A percentile compares a stretch with the other conserved stretches of the same genome.
Evolutionary conservation across 495 filamentous ascomycete genomes (phyloP).

Genomic region (Penicillium paradoxum): DNA sequence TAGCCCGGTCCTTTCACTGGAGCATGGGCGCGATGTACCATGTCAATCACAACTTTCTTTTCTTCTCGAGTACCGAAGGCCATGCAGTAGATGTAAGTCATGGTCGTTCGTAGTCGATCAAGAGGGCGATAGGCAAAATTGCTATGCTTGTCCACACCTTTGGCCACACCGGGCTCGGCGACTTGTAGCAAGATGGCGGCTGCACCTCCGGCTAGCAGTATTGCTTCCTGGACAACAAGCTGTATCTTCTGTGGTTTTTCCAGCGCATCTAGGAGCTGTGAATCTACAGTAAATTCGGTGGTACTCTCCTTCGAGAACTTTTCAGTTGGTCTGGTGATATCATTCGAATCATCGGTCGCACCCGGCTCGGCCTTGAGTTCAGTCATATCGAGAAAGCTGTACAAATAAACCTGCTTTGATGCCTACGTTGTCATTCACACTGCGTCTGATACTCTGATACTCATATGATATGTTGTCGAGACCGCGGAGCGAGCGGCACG

Average conservation of each 20-base stretch:
- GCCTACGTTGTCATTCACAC: neutral
- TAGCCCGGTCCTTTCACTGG: conserved; percentile 30
- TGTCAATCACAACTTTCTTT: conserved; percentile 29
- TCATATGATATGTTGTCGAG: neutral
- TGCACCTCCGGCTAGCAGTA: conserved; percentile 35
- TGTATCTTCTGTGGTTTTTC: conserved; percentile 29
- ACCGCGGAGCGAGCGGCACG: conserved; percentile 1
- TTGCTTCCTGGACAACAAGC: conserved; percentile 32
- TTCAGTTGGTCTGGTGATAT: neutral
- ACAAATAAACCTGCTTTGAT: neutral
- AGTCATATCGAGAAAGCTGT: neutral
- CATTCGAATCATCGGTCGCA: neutral
- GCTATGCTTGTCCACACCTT: conserved; percentile 31
- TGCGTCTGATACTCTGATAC: neutral
- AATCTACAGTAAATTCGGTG: neutral
- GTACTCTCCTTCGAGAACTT: neutral
- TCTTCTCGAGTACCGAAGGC: conserved; percentile 32
- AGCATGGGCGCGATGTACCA: conserved; percentile 33
- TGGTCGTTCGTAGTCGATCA: conserved; percentile 39
- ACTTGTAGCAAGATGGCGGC: conserved; percentile 38
- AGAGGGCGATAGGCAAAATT: conserved; percentile 37
- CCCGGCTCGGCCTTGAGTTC: neutral
- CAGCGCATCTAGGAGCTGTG: conserved; percentile 7
- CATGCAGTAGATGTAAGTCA: conserved; percentile 45
- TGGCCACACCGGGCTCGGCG: conserved; percentile 36